phyloP scores from a whole-genome alignment of 371 early-diverging fungal genomes.

The Mortierella sp. region DNA sequence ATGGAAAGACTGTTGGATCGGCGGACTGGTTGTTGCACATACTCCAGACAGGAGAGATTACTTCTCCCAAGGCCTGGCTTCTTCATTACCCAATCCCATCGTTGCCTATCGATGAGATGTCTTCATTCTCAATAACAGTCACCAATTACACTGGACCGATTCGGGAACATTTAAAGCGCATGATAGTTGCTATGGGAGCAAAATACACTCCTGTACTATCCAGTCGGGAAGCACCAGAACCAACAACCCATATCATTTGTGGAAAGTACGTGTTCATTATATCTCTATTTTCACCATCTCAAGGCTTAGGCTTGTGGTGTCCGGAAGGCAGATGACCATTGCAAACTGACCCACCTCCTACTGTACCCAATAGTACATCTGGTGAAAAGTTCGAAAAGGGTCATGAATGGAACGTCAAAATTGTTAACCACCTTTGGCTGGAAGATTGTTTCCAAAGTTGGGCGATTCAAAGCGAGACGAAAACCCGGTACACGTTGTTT shows the following conservation, averaged over 20 bases:
- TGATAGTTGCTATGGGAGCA: conserved; percentile 75
- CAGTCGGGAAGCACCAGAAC: conserved; percentile 50
- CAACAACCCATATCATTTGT: conserved; percentile 76
- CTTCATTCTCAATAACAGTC: conserved; percentile 63
- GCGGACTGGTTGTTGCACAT: conserved; percentile 44
- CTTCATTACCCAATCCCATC: conserved; percentile 49
- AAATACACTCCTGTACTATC: conserved; percentile 67
- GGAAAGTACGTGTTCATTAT: conserved; percentile 56
- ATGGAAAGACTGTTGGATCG: conserved; percentile 72
- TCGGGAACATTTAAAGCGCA: conserved; percentile 73
- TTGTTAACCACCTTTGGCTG: conserved; percentile 92
- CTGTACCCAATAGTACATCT: conserved; percentile 39
- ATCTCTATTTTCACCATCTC: not conserved
- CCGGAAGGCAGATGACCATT: no score
- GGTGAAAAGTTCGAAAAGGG: conserved; percentile 77
- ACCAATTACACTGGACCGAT: conserved; percentile 76
- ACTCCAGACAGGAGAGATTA: conserved; percentile 24
- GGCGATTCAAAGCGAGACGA: conserved; percentile 61
- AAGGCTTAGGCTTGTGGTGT: no score
- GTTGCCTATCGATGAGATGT: conserved; percentile 24
- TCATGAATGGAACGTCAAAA: conserved; percentile 66
- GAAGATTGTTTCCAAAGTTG: conserved; percentile 79
- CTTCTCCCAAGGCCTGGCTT: conserved; percentile 42
- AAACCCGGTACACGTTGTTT: conserved; percentile 64
- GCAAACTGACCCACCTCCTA: not conserved